phyloP scores from a whole-genome alignment of 2,329 filamentous ascomycete species.

The Colletotrichum sublineola region DNA sequence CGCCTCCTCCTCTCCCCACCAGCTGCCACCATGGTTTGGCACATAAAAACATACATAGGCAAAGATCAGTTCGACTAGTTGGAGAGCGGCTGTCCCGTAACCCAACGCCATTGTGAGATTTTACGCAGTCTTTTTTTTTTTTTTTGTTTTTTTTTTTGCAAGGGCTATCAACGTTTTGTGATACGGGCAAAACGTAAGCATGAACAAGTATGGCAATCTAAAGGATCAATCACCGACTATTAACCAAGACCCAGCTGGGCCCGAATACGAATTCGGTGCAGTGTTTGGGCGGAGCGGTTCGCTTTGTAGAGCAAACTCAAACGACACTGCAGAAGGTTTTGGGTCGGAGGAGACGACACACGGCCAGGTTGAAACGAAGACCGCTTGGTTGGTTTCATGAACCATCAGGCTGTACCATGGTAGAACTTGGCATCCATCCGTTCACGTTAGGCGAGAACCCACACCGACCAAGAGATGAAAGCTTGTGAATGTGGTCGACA shows the following conservation, averaged over 20 bases:
- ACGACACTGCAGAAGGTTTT: conserved; percentile 10
- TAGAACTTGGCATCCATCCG: conserved; percentile 17
- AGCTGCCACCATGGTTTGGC: rapidly evolving
- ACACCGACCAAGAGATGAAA: conserved; percentile 1
- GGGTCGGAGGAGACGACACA: background rate
- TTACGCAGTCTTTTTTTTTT: background rate
- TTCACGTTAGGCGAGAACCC: background rate
- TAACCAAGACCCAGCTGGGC: background rate
- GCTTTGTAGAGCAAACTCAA: conserved; percentile 14
- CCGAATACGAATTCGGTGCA: conserved; percentile 37
- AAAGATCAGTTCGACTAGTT: background rate
- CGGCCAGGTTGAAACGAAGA: conserved; percentile 19
- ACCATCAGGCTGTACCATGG: background rate
- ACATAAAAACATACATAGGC: conserved; percentile 6
- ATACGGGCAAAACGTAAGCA: background rate
- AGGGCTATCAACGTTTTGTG: background rate
- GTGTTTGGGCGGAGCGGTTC: conserved; percentile 8
- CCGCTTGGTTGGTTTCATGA: conserved; percentile 21
- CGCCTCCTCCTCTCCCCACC: too few relatives aligned
- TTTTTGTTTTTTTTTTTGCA: background rate
- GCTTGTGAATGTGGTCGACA: background rate
- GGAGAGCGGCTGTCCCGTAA: conserved; percentile 9
- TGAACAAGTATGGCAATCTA: too few relatives aligned
- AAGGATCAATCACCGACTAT: background rate
- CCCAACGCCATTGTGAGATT: conserved; percentile 6